A percentile compares a stretch with the other conserved stretches of the same genome.
phyloP scores from a whole-genome alignment of 441 rosid genomes.

The Corymbia calophylla region DNA sequence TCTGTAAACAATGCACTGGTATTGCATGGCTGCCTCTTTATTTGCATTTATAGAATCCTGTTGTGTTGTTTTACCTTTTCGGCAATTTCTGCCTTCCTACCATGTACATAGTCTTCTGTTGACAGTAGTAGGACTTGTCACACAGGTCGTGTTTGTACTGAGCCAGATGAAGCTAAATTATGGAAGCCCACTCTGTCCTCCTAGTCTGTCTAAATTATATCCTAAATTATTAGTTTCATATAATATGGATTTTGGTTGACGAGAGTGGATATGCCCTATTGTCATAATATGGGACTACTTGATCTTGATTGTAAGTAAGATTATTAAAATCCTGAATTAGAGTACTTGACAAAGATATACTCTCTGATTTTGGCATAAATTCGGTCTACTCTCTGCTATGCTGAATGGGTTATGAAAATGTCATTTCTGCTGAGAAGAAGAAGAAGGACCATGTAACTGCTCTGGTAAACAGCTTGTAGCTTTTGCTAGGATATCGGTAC shows the following conservation, averaged over 20 bases:
- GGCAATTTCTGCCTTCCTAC: not conserved
- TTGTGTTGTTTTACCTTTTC: not conserved
- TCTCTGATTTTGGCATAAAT: not conserved
- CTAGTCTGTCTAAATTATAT: not conserved
- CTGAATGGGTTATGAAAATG: not conserved
- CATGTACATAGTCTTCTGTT: not conserved
- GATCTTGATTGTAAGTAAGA: not conserved
- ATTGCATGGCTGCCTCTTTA: not conserved
- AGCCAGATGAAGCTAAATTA: not conserved
- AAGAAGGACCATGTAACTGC: not conserved
- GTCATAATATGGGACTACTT: not conserved
- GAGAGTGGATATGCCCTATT: not conserved
- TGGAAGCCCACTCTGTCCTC: not conserved
- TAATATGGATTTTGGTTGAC: not conserved
- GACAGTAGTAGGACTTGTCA: not conserved
- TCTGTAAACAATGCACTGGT: conserved; percentile 81
- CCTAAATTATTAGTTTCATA: not conserved
- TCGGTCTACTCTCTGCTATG: not conserved
- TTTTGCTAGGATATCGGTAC: not conserved
- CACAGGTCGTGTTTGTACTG: not conserved
- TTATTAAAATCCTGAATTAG: not conserved
- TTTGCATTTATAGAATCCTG: not conserved
- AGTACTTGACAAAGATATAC: not conserved
- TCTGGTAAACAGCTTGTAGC: not conserved
- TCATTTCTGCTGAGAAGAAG: not conserved